Conservation (phyloP, 805 yeast species). For the Starmerella vaccinii region DNA sequence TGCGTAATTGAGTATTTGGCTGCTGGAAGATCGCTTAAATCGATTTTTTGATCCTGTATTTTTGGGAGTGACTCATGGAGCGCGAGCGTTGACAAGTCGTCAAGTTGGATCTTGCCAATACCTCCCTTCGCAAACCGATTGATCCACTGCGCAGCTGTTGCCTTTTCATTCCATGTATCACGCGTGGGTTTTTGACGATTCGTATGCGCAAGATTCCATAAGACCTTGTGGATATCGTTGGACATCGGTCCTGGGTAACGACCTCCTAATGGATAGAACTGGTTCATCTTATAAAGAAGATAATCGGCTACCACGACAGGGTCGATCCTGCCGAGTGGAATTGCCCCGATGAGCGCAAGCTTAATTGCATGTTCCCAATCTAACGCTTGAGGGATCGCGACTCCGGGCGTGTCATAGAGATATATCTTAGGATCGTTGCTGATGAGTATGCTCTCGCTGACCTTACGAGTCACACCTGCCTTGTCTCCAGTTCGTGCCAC, state of each 20-base stretch:
- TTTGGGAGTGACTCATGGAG: not conserved
- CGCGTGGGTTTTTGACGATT: not conserved
- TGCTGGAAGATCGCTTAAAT: not conserved
- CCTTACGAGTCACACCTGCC: conserved; percentile 80
- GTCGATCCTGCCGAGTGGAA: conserved; percentile 59
- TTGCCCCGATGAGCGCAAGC: conserved; percentile 64
- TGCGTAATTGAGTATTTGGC: not conserved
- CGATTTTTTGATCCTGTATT: not conserved
- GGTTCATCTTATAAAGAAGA: conserved; percentile 59
- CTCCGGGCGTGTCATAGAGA: conserved; percentile 88
- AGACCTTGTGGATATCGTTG: conserved; percentile 20
- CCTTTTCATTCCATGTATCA: conserved; percentile 14
- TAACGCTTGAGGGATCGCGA: conserved; percentile 64
- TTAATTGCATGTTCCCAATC: conserved; percentile 62
- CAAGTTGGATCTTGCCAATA: conserved; percentile 12
- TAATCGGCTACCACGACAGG: conserved; percentile 83
- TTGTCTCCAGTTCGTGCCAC: conserved; percentile 78
- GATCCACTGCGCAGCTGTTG: conserved; percentile 19
- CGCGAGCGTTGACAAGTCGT: conserved; percentile 11
- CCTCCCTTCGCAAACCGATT: conserved; percentile 15
- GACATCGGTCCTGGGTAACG: conserved; percentile 23
- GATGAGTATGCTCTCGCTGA: conserved; percentile 66
- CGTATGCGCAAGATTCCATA: conserved; percentile 15
- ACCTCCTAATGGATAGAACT: conserved; percentile 20
- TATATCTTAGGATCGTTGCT: conserved; percentile 49